Conservation (phyloP, 345 rosid genomes). For the Citrus glauca region DNA sequence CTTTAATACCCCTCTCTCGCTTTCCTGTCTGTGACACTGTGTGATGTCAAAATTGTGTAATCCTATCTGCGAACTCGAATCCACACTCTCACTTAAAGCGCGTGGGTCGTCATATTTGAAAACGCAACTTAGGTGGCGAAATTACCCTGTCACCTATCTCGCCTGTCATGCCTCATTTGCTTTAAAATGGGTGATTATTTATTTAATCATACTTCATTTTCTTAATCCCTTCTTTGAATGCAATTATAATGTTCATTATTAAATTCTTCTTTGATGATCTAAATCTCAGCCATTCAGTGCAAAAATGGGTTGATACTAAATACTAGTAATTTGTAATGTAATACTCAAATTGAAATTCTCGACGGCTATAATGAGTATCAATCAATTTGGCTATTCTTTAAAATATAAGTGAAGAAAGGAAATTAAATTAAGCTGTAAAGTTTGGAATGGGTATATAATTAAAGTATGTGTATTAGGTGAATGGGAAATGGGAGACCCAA, state of each 20-base stretch:
- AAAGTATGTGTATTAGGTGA: background rate
- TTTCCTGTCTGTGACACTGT: background rate
- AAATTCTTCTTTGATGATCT: background rate
- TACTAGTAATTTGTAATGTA: too few species aligned
- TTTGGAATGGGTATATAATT: background rate
- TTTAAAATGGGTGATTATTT: too few species aligned
- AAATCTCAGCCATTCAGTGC: background rate
- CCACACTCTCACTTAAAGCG: constrained; percentile 11
- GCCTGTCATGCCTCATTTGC: too few species aligned
- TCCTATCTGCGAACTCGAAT: background rate
- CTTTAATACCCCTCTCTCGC: background rate
- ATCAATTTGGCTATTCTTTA: background rate
- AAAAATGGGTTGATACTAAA: too few species aligned
- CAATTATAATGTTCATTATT: too few species aligned
- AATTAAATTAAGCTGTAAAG: background rate
- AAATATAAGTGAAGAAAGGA: background rate
- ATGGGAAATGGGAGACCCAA: background rate
- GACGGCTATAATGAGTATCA: too few species aligned
- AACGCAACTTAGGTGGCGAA: background rate
- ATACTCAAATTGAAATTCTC: too few species aligned
- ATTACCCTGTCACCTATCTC: background rate
- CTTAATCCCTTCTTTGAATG: too few species aligned
- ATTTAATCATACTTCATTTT: too few species aligned
- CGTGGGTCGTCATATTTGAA: constrained; percentile 4
- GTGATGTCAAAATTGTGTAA: constrained; percentile 4